These are phyloP conservation scores for Micractinium conductrix DNA, from an alignment of 139 green algal genomes.

Conservation along the genomic window DNA sequence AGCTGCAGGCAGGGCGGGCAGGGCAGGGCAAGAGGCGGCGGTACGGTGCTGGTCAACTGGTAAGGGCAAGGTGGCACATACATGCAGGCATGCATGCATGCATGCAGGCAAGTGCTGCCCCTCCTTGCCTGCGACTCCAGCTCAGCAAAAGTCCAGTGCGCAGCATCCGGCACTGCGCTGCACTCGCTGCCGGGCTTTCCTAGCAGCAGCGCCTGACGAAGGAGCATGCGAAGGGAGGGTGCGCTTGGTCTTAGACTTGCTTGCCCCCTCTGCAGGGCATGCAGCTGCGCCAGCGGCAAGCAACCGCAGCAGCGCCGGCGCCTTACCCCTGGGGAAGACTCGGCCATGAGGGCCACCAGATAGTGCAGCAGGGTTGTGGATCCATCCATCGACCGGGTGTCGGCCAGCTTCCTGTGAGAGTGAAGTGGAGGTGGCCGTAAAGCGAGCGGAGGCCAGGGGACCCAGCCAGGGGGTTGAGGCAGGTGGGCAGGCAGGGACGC, in stretches of 20 bases:
- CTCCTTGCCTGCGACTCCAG: constrained; percentile 12
- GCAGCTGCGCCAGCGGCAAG: not conserved
- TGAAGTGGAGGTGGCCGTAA: too few species aligned
- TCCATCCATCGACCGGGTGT: constrained; percentile 27
- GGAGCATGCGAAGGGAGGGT: too few species aligned
- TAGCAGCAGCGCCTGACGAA: constrained; percentile 14
- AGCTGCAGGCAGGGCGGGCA: not conserved
- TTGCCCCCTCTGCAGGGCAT: too few species aligned
- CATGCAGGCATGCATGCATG: not conserved
- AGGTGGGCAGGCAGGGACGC: not conserved
- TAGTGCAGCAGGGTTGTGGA: constrained; percentile 37
- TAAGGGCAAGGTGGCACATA: not conserved
- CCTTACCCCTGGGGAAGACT: constrained; percentile 9
- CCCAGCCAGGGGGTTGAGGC: too few species aligned
- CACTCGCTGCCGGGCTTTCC: constrained; percentile 31
- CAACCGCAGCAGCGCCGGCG: not conserved
- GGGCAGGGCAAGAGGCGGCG: not conserved
- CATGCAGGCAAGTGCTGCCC: not conserved
- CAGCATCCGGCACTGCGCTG: not conserved
- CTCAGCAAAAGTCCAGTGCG: constrained; percentile 22
- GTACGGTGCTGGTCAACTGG: not conserved
- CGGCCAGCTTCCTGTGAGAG: constrained; percentile 25
- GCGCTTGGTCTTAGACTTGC: too few species aligned
- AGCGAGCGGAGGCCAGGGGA: not conserved
- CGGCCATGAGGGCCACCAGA: constrained; percentile 14